Evolutionary conservation across 805 yeast genomes (phyloP), one percentile per base, ranked within the genome.

Genomic region (Candida corydali): DNA sequence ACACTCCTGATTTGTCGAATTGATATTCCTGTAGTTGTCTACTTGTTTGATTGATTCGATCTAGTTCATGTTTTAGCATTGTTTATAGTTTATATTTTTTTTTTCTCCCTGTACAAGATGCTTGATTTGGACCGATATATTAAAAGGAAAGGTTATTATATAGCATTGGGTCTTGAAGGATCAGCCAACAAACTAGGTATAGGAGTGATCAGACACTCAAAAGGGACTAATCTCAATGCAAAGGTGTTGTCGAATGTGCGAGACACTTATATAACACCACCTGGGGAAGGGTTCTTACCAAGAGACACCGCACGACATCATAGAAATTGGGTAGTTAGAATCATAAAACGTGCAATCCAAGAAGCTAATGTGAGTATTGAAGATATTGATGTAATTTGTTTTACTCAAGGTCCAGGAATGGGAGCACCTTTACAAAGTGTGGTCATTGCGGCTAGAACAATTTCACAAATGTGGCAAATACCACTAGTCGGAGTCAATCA

Each of bases 321-420:
- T 57, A 64, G 97, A 29, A 86, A 87, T 59, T 91, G 96, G 96
- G 94, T 82, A 16, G 89, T 86, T 1, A 61, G 97, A 39, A 61
- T 89, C 16, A 77, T 87, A 26, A 78, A 78, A 48, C 51, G 52
- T 20, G 83, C 98, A 0, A 51, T 93, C 28, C 55, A 57, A 2
- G 89, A 81, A 28, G 82, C 94, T 1, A 57, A 62, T 0, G 51
- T 86, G 5, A 46, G 50, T 1, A 66, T 72, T 5, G 41, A 47
- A 7, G 84, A 84, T 31, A 52, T 82, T 5, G 89, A 84, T 59
- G 81, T 85, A 34, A 84, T 93, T 33, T 87, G 96, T 57, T 93
- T 93, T 57, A 93, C 98, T 1, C 94, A 85, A 60, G 98, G 98
- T 4, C 99, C 98, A 0, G 99, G 99, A 1, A 93, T 93, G 98